A percentile compares a stretch with the other conserved stretches of the same genome.
Evolutionary conservation across 345 rosid genomes (phyloP).

Genomic region (Salix arbutifolia): DNA sequence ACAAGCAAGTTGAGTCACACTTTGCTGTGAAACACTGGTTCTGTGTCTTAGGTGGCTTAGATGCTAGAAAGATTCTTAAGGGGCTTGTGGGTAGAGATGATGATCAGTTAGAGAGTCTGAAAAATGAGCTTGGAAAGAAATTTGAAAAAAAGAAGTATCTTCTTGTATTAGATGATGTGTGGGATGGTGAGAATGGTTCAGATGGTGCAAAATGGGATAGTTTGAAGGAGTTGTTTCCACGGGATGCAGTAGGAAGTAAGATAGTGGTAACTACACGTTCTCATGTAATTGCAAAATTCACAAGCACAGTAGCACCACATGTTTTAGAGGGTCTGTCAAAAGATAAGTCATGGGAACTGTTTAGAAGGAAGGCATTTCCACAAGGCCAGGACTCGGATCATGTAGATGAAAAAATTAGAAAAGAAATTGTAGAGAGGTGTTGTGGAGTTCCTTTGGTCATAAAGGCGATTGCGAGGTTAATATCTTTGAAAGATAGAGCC

Average conservation of each 20-base stretch:
- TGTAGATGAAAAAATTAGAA: not conserved
- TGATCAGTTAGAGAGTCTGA: conserved; percentile 7
- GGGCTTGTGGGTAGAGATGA: too few species aligned
- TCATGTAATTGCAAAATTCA: too few species aligned
- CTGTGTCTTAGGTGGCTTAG: not conserved
- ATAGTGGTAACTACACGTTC: too few species aligned
- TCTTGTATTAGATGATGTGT: conserved; percentile 23
- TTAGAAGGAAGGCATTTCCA: too few species aligned
- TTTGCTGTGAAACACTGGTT: not conserved
- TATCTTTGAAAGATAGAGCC: conserved; percentile 9
- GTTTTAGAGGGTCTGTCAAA: too few species aligned
- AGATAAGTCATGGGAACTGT: too few species aligned
- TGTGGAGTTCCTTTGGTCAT: conserved; percentile 16
- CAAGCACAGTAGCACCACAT: too few species aligned
- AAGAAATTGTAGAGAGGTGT: conserved; percentile 14
- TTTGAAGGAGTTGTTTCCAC: too few species aligned
- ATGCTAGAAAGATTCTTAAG: not conserved
- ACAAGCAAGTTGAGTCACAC: not conserved
- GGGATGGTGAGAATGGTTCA: conserved; percentile 2
- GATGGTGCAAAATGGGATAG: conserved; percentile 6
- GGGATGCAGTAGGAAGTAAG: too few species aligned
- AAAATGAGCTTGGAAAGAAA: not conserved
- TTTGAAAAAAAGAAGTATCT: conserved; percentile 4
- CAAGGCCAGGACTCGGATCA: not conserved
- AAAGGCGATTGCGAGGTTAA: conserved; percentile 17